Percentiles rank a stretch among this genome's conserved stretches.
Conservation (phyloP, 2,329 filamentous ascomycete species). For the Exophiala viscosa region DNA sequence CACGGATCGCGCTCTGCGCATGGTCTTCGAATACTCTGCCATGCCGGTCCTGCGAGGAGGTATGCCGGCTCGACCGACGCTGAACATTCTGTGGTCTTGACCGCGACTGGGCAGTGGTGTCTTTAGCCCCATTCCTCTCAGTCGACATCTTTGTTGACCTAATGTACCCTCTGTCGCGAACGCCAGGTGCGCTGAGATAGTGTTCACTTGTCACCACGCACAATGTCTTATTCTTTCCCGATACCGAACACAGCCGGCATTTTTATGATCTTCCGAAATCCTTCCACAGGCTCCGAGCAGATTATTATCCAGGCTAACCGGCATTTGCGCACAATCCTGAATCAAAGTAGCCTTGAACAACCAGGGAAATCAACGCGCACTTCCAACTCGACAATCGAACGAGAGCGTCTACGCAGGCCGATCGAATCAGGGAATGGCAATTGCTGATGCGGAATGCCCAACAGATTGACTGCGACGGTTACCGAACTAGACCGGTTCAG, state of each 20-base stretch:
- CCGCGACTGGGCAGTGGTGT: conserved; percentile 8
- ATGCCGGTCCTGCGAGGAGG: conserved; percentile 25
- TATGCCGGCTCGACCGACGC: conserved; percentile 17
- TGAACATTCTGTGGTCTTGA: conserved; percentile 18
- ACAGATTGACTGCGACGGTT: too few relatives aligned
- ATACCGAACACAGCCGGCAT: conserved; percentile 4
- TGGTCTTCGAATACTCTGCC: conserved; percentile 37
- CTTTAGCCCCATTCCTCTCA: conserved; percentile 10
- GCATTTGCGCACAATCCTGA: conserved; percentile 16
- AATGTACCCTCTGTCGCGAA: neutral
- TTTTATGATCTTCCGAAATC: conserved; percentile 6
- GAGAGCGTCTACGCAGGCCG: too few relatives aligned
- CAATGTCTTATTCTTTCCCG: neutral
- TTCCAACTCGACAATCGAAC: neutral
- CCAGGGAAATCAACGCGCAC: too few relatives aligned
- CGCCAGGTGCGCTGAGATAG: neutral
- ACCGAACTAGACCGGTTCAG: neutral
- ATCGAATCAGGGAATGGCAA: neutral
- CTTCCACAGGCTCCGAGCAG: conserved; percentile 15
- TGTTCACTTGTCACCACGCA: conserved; percentile 5
- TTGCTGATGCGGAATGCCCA: neutral
- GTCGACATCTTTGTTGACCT: conserved; percentile 10
- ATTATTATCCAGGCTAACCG: conserved; percentile 7
- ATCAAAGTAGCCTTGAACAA: neutral
- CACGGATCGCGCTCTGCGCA: conserved; percentile 43